A percentile compares a stretch with the other conserved stretches of the same genome.
phyloP scores from a whole-genome alignment of 1,284 basidiomycete species.

The Dichomitus squalens region DNA sequence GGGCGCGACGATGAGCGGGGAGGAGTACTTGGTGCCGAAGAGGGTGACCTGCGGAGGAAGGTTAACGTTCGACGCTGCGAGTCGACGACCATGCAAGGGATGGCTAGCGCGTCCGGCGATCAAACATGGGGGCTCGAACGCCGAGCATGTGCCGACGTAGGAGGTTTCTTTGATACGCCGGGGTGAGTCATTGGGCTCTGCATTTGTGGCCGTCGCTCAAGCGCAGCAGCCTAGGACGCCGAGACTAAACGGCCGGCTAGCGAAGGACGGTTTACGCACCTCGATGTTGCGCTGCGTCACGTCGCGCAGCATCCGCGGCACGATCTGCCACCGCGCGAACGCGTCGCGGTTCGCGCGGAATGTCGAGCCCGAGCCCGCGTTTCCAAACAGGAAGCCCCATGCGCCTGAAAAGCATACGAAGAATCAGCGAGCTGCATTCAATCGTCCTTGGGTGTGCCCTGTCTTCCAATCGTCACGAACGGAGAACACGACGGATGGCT shows the following conservation, averaged over 20 bases:
- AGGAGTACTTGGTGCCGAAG: constrained; percentile 66
- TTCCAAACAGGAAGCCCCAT: constrained; percentile 64
- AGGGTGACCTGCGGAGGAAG: constrained; percentile 13
- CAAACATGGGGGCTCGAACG: neutral
- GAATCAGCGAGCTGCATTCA: neutral
- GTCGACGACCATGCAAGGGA: neutral
- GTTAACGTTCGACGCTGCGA: neutral
- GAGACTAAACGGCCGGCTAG: neutral
- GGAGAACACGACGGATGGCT: neutral
- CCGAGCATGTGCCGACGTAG: no score
- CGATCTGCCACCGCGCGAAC: constrained; percentile 62
- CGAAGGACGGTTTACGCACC: constrained; percentile 36
- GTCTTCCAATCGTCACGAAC: no score
- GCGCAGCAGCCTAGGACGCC: neutral
- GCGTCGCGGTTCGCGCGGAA: constrained; percentile 56
- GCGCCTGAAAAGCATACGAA: constrained; percentile 42
- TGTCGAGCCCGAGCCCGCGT: constrained; percentile 62
- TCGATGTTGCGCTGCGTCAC: constrained; percentile 63
- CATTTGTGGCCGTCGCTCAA: no score
- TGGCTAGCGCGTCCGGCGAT: neutral
- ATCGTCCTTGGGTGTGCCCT: no score
- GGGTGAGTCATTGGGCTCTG: no score
- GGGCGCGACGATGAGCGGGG: constrained; percentile 72
- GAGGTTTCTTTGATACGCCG: no score
- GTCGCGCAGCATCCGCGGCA: constrained; percentile 80